Conservation (phyloP, 192 early-diverging fungal genomes). For the Spinellus fusiger region DNA sequence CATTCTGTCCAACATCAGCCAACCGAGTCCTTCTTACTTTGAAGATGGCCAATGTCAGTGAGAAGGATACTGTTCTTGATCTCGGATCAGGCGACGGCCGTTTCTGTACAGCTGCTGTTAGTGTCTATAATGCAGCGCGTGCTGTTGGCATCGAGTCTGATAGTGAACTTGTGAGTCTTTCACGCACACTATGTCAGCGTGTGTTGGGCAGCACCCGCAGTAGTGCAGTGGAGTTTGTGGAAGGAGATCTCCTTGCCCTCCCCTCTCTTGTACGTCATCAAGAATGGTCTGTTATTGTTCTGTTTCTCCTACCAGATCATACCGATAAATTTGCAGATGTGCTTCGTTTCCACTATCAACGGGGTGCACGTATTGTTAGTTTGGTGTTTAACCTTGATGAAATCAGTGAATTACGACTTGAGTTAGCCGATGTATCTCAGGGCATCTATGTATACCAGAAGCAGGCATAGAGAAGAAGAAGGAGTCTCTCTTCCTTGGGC, state of each 20-base stretch:
- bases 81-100: slow-evolving; percentile 59
- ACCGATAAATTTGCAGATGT: slow-evolving; percentile 40
- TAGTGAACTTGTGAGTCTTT: slow-evolving; percentile 35
- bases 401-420: slow-evolving; percentile 33
- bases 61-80: slow-evolving; percentile 42
- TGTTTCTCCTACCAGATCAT: slow-evolving; percentile 47
- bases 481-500: no score
- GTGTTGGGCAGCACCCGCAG: slow-evolving; percentile 14
- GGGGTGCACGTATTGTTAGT: slow-evolving; percentile 44
- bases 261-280: slow-evolving; percentile 27
- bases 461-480: neutral
- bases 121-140: slow-evolving; percentile 30
- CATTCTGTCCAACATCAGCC: slow-evolving; percentile 52
- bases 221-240: slow-evolving; percentile 28
- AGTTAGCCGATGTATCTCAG: slow-evolving; percentile 35
- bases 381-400: slow-evolving; percentile 48
- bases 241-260: slow-evolving; percentile 33
- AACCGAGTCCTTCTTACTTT: slow-evolving; percentile 42
- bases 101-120: slow-evolving; percentile 44
- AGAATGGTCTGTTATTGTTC: slow-evolving; percentile 39
- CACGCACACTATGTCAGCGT: slow-evolving; percentile 27
- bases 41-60: slow-evolving; percentile 34
- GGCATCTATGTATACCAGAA: slow-evolving; percentile 47
- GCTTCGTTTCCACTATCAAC: slow-evolving; percentile 34
- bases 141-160: slow-evolving; percentile 54